Conservation (phyloP, 2,329 filamentous ascomycete genomes). For the Cylindrodendrum hubeiense region DNA sequence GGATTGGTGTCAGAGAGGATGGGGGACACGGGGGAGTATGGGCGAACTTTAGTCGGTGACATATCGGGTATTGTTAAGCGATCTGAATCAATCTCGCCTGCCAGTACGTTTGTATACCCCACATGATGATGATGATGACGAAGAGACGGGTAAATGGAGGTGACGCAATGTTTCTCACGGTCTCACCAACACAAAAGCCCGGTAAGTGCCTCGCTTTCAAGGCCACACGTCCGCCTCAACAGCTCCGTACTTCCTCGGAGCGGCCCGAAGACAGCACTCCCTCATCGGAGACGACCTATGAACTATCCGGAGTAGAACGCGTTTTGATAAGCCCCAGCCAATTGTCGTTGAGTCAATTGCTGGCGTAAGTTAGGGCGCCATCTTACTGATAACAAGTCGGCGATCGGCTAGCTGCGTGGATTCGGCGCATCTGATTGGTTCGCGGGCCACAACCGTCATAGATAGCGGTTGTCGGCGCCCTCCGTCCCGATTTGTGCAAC, state of each 20-base stretch:
- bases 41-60: too few relatives aligned
- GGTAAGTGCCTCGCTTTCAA: too few relatives aligned
- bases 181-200: background rate
- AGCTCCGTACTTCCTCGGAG: slow-evolving; percentile 7
- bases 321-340: slow-evolving; percentile 4
- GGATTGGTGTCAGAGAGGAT: too few relatives aligned
- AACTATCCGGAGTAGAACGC: background rate
- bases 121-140: background rate
- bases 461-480: slow-evolving; percentile 24
- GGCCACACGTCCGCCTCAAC: too few relatives aligned
- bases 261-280: background rate
- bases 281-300: slow-evolving; percentile 13
- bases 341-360: background rate
- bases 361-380: background rate
- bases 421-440: background rate
- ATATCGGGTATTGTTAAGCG: background rate
- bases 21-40: too few relatives aligned
- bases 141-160: background rate
- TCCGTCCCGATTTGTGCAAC: slow-evolving; percentile 4
- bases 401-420: background rate
- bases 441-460: background rate
- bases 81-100: background rate
- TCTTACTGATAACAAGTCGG: slow-evolving; percentile 17
- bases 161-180: background rate
- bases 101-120: background rate